phyloP scores from a whole-genome alignment of 371 early-diverging fungal genomes.

The Lichtheimia hyalospora region DNA sequence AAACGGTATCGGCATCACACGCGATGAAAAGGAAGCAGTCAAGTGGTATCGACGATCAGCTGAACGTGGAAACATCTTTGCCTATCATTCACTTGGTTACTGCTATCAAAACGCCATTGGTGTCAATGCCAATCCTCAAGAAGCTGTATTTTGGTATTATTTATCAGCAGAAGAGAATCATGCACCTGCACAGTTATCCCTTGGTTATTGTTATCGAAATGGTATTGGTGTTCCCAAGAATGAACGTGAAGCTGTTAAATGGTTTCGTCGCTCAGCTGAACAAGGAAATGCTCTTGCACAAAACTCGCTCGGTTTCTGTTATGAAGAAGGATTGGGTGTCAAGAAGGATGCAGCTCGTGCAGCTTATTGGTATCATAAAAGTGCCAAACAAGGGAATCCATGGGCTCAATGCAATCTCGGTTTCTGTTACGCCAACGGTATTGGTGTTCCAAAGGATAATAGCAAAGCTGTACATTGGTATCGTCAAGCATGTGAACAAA shows the following conservation, averaged over 20 bases:
- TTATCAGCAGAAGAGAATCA: slow-evolving; percentile 61
- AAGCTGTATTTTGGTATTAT: slow-evolving; percentile 74
- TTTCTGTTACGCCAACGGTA: slow-evolving; percentile 81
- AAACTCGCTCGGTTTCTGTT: slow-evolving; percentile 83
- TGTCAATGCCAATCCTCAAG: slow-evolving; percentile 58
- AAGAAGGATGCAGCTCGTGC: slow-evolving; percentile 62
- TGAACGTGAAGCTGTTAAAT: slow-evolving; percentile 64
- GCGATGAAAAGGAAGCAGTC: slow-evolving; percentile 65
- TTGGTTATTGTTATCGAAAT: slow-evolving; percentile 85
- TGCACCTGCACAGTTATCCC: slow-evolving; percentile 71
- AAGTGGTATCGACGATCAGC: slow-evolving; percentile 75
- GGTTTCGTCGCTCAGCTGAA: slow-evolving; percentile 67
- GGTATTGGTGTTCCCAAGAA: slow-evolving; percentile 72
- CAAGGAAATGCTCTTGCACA: slow-evolving; percentile 78
- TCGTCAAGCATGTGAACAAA: slow-evolving; percentile 60
- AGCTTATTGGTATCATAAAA: slow-evolving; percentile 71
- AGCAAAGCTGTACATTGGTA: slow-evolving; percentile 73
- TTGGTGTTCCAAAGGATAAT: slow-evolving; percentile 59
- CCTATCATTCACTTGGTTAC: slow-evolving; percentile 79
- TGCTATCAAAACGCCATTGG: slow-evolving; percentile 92
- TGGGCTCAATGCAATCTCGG: slow-evolving; percentile 86
- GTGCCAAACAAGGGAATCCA: slow-evolving; percentile 75
- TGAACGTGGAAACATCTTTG: slow-evolving; percentile 75
- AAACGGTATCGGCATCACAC: slow-evolving; percentile 73
- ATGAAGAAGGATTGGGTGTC: slow-evolving; percentile 75